Conservation (phyloP, 2,329 filamentous ascomycete species). For the Alternaria sp. region DNA sequence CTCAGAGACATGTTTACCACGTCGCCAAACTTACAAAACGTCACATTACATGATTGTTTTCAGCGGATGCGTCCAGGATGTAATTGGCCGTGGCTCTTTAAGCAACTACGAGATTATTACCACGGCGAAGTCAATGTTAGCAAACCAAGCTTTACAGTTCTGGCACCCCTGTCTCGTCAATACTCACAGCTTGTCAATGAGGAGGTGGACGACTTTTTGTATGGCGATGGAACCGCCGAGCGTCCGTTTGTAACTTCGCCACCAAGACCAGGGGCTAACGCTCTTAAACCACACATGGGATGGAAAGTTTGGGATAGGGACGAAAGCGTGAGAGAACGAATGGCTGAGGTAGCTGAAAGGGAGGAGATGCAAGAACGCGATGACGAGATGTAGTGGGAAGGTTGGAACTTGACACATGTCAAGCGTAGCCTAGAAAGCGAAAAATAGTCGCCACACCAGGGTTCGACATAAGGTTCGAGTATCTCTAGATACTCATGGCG, state of each 20-base stretch:
- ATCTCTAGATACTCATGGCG: neutral
- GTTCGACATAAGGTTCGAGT: neutral
- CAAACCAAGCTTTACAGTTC: constrained; percentile 1
- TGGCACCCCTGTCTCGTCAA: neutral
- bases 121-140: neutral
- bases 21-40: neutral
- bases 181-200: constrained; percentile 12
- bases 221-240: constrained; percentile 2
- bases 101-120: constrained; percentile 3
- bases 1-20: neutral
- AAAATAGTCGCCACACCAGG: neutral
- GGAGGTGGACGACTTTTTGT: constrained; percentile 19
- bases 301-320: constrained; percentile 20
- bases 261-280: neutral
- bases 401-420: neutral
- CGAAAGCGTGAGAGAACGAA: constrained; percentile 1
- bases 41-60: constrained; percentile 4
- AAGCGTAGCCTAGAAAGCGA: neutral
- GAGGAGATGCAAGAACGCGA: neutral
- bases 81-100: neutral
- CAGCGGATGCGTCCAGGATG: neutral
- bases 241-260: constrained; percentile 12
- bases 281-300: constrained; percentile 9
- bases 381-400: neutral
- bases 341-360: constrained; percentile 1